Evolutionary conservation across 208 protist species (phyloP), one percentile per base, ranked within the genome.

Genomic region (Wallacemonas sp.): DNA sequence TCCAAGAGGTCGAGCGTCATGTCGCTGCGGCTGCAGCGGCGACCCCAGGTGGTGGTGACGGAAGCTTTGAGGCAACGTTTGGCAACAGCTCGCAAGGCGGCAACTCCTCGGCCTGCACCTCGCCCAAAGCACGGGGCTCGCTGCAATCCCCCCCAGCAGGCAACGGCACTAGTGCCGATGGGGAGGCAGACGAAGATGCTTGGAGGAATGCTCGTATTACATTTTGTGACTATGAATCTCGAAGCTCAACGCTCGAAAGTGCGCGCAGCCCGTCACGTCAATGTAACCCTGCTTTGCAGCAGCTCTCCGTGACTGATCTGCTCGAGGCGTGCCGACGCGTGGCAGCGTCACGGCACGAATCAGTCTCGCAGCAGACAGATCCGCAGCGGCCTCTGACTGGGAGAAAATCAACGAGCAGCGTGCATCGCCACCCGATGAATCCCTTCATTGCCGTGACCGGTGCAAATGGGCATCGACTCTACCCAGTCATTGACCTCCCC

Each of bases 401-500:
- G 56, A 6, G 56, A 31, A 62, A 47, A 39, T 49, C 56, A 2
- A 22, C 41, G 51, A 24, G 15, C 8, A 31, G 9, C 3, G 4
- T 31, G 2, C 51, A 58, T 11, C 15, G 14, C 38, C 34, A 21
- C 21, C 56, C 44, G 24, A 27, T 33, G 24, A 22, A 19, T 9
- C 56, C 56, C n/a, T 62, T 62, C n/a, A 62, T 62, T n/a, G 22
- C 26, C 38, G 4, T 49, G 12, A 62, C 41, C 26, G 56, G 19
- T 5, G 27, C 56, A 4, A 34, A 49, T 47, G 54, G 54, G 19
- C 9, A 19, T n/a, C 56, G 22, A 21, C 61, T 72, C 2, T 90
- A 89, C 54, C 79, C 84, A 0, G 66, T 84, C 2, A 69, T 95
- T 58, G 63, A 62, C 22, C 30, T 92, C 31, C 68, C 82, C 1